phyloP scores from a whole-genome alignment of 352 stramenopile species.

The Blastocystis hominis region DNA sequence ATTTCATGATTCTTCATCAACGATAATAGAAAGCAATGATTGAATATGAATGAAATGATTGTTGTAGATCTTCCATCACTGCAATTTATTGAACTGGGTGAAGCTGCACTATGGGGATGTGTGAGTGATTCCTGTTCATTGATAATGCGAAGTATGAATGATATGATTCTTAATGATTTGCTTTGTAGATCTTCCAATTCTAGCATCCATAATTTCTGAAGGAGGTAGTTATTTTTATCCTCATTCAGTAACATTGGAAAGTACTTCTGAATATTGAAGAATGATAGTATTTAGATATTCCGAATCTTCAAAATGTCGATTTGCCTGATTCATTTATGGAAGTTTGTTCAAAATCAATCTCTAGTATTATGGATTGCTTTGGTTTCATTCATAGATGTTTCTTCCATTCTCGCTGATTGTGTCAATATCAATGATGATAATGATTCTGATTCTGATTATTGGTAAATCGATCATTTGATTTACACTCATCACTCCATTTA shows the following conservation, averaged over 20 bases:
- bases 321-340: too few relatives aligned
- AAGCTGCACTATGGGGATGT: background rate
- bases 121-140: background rate
- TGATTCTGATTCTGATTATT: too few relatives aligned
- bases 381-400: background rate
- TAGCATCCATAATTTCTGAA: background rate
- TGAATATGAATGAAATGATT: too few relatives aligned
- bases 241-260: background rate
- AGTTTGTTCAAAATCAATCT: too few relatives aligned
- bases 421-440: background rate
- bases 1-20: too few relatives aligned
- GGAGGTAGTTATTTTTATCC: background rate
- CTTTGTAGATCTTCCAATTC: background rate
- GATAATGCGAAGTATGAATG: background rate
- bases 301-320: background rate
- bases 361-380: background rate
- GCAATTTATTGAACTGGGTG: background rate
- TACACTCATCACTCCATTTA: too few relatives aligned
- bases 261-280: background rate
- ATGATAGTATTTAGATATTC: background rate
- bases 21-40: too few relatives aligned
- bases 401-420: background rate
- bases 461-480: too few relatives aligned
- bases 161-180: background rate
- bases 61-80: too few relatives aligned